phyloP scores from a whole-genome alignment of 495 filamentous ascomycete genomes.

The Lophium mytilinum region DNA sequence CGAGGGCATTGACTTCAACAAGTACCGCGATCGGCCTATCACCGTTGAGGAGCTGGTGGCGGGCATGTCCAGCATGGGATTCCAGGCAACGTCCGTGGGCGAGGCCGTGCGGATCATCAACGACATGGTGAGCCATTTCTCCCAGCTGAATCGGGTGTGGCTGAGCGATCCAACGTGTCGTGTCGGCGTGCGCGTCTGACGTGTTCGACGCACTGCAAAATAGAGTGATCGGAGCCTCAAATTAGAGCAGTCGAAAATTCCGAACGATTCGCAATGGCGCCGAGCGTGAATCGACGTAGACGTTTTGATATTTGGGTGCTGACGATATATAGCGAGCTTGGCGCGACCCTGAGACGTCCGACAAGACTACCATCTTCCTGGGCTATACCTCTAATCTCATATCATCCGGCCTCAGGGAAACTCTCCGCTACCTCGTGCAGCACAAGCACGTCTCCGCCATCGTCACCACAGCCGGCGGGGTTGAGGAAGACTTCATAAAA shows the following conservation, averaged over 20 bases:
- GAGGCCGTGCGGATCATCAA: slow-evolving; percentile 85
- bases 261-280: no score
- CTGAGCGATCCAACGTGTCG: no score
- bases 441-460: slow-evolving; percentile 85
- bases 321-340: slow-evolving; percentile 53
- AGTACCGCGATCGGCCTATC: slow-evolving; percentile 61
- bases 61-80: slow-evolving; percentile 81
- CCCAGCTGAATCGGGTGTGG: no score
- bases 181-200: no score
- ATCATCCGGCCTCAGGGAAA: slow-evolving; percentile 86
- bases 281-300: no score
- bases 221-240: no score
- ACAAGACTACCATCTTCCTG: slow-evolving; percentile 84
- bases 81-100: slow-evolving; percentile 79
- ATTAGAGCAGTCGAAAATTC: slow-evolving; percentile 14
- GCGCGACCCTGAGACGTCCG: slow-evolving; percentile 61
- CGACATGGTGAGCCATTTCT: slow-evolving; percentile 62
- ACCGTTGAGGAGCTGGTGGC: slow-evolving; percentile 76
- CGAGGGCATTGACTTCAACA: slow-evolving; percentile 82
- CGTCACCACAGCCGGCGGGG: slow-evolving; percentile 91
- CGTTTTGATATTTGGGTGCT: slow-evolving; percentile 12
- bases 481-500: slow-evolving; percentile 98
- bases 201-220: no score
- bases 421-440: slow-evolving; percentile 83
- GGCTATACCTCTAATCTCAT: slow-evolving; percentile 97